A percentile compares a stretch with the other conserved stretches of the same genome.
Conservation (phyloP, 768 basidiomycete genomes). For the Lepiota venenata region DNA sequence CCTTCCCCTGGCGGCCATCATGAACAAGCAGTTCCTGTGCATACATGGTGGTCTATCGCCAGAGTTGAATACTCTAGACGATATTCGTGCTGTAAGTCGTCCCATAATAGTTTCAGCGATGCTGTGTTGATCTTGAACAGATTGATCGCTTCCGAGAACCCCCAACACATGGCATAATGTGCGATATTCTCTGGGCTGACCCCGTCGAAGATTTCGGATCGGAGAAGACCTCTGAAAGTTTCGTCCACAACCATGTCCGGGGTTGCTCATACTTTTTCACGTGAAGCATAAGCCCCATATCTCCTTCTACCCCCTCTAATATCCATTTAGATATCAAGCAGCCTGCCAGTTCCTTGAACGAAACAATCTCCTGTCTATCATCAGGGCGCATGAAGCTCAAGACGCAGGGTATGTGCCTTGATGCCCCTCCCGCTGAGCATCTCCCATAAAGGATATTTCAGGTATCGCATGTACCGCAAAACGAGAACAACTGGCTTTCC, state of each 20-base stretch:
- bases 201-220: slow-evolving; percentile 96
- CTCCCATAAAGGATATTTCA: slow-evolving; percentile 21
- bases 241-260: slow-evolving; percentile 94
- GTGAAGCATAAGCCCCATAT: slow-evolving; percentile 22
- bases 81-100: slow-evolving; percentile 74
- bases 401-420: slow-evolving; percentile 79
- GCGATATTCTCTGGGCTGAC: slow-evolving; percentile 98
- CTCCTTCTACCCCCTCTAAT: slow-evolving; percentile 6
- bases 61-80: slow-evolving; percentile 93
- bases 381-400: slow-evolving; percentile 97
- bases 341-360: slow-evolving; percentile 97
- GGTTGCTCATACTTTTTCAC: slow-evolving; percentile 95
- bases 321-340: slow-evolving; percentile 74
- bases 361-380: slow-evolving; percentile 95
- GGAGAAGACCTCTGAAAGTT: slow-evolving; percentile 88
- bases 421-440: slow-evolving; percentile 3
- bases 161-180: slow-evolving; percentile 96
- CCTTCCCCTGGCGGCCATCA: slow-evolving; percentile 91
- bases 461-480: slow-evolving; percentile 98
- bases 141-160: slow-evolving; percentile 99
- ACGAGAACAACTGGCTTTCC: slow-evolving; percentile 98
- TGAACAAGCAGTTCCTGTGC: slow-evolving; percentile 99
- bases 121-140: slow-evolving; percentile 34
- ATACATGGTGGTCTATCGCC: slow-evolving; percentile 97
- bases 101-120: not conserved